A percentile compares a stretch with the other conserved stretches of the same genome.
Conservation (phyloP, 1,284 basidiomycete species). For the Ustilago crameri region DNA sequence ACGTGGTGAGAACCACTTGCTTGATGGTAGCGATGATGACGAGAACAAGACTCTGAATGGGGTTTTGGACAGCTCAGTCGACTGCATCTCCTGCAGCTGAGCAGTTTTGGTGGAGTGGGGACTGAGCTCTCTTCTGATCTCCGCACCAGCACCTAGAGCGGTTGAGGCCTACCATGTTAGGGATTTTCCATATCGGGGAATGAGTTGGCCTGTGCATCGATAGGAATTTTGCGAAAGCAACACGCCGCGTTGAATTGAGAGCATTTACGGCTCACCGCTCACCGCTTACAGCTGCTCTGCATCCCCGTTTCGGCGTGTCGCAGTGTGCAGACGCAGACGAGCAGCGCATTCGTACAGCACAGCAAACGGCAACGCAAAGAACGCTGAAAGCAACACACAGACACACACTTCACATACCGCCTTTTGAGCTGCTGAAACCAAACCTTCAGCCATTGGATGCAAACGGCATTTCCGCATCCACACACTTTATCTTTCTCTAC, state of each 20-base stretch:
- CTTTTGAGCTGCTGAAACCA: not conserved
- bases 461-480: not conserved
- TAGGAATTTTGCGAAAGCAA: slow-evolving; percentile 1
- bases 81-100: not conserved
- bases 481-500: slow-evolving; percentile 1
- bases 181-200: too few species aligned
- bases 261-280: too few species aligned
- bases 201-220: slow-evolving; percentile 14
- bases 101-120: not conserved
- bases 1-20: not conserved
- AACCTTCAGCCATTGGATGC: slow-evolving; percentile 5
- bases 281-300: too few species aligned
- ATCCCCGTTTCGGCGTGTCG: slow-evolving; percentile 1
- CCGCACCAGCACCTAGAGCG: too few species aligned
- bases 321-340: not conserved
- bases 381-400: slow-evolving; percentile 24
- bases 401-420: not conserved
- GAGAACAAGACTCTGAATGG: slow-evolving; percentile 1
- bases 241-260: slow-evolving; percentile 6
- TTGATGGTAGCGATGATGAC: not conserved
- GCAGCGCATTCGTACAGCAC: too few species aligned
- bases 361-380: not conserved
- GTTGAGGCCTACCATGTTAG: too few species aligned
- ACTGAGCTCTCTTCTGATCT: too few species aligned
- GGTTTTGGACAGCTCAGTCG: not conserved